A percentile compares a stretch with the other conserved stretches of the same genome.
Evolutionary conservation across 2,329 filamentous ascomycete genomes (phyloP).

Genomic region (Penicillium digitatum): DNA sequence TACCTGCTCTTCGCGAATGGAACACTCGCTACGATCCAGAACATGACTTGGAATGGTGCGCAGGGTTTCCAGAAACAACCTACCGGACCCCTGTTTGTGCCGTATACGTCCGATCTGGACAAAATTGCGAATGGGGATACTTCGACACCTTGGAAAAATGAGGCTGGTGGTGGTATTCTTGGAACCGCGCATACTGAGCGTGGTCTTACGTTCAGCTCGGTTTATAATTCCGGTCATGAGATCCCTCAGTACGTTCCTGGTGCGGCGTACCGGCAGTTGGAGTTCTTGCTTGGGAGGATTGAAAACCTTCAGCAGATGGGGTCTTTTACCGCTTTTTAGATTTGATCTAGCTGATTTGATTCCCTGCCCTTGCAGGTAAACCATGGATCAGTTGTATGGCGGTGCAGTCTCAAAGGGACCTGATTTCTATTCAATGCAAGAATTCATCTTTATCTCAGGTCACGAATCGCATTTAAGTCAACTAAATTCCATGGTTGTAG

Average conservation of each 20-base stretch:
- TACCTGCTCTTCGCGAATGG: constrained; percentile 65
- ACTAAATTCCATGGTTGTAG: too few species aligned
- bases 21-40: constrained; percentile 68
- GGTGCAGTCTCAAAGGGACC: background rate
- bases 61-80: constrained; percentile 66
- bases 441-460: background rate
- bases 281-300: constrained; percentile 70
- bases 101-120: constrained; percentile 49
- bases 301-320: constrained; percentile 44
- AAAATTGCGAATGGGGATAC: constrained; percentile 37
- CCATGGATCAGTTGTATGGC: background rate
- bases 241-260: constrained; percentile 63
- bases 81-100: constrained; percentile 63
- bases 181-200: constrained; percentile 70
- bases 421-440: background rate
- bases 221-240: constrained; percentile 62
- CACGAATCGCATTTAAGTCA: background rate
- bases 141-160: constrained; percentile 37
- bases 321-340: constrained; percentile 12
- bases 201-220: constrained; percentile 66
- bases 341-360: background rate
- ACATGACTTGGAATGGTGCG: constrained; percentile 72
- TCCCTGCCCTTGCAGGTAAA: background rate
- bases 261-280: constrained; percentile 66
- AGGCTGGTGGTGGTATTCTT: constrained; percentile 61